Evolutionary conservation across 306 rosid genomes (phyloP), one percentile per base, ranked within the genome.

Genomic region (Sesbania bispinosa): DNA sequence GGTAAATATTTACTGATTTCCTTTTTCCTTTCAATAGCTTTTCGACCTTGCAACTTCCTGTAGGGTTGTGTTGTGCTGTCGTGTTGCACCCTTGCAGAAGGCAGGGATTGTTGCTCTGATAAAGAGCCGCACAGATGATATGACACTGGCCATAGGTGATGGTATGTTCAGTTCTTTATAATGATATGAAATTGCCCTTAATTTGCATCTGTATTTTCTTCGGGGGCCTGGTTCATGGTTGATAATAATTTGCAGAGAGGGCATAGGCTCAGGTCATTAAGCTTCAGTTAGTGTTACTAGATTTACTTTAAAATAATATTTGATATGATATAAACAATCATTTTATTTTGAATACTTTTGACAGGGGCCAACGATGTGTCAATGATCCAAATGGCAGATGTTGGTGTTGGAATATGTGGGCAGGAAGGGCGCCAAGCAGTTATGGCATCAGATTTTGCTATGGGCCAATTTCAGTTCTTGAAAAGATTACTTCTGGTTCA

Each of bases 321-420:
- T 32, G 54, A 36, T 59, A 54, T 16, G 73, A 15, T 54, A 13
- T 72, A 57, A 79, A 41, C 57, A 36, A 10, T 67, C 16, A 23
- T 47, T 62, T 64, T 33, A 2, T 70, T 70, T 63, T 38, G 13
- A 23, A 50, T 60, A 35, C 75, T 43, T 65, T 58, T 71, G 69
- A 39, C 87, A 95, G 99, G 99, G 58, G 99, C 99, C 71, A 95
- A 95, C 74, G 99, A 95, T 38, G 99, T 95, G 77, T 88, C 99
- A 53, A 95, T 94, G 98, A 94, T 94, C 83, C 98, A 94, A 86
- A 95, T 88, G 99, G 99, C 99, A 55, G 99, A 95, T 88, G 99
- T 95, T 74, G 99, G 99, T 61, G 96, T 95, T 71, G 99, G 99
- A 79, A 91, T 95, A 71, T 89, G 99, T 20, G 99, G 99, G 69